Base-by-base conservation (phyloP, 208 protist species). In the Angomonas deanei region DNA sequence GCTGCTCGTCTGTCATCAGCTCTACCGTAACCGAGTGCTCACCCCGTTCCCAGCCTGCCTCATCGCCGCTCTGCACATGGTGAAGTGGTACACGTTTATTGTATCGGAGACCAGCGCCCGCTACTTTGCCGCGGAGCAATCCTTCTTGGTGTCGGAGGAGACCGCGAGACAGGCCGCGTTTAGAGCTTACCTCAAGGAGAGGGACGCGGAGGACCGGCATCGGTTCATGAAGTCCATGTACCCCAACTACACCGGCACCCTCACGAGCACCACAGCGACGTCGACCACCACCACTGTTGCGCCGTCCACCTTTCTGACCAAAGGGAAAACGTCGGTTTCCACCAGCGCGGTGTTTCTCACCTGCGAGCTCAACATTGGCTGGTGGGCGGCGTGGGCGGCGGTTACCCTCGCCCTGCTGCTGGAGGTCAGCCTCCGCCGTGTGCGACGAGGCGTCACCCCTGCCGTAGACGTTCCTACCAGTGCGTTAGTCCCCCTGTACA, bases 21-120 rank as follows among this genome's bases (percentile, higher is more conserved):
- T 96, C 38, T 83, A 88, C 68, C 58, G 73, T 11, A 91, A 92
- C 67, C 74, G 72, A 4, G 76, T 79, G 21, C 64, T 96, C 50
- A 39, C 50, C 26, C 27, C 84, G 10, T 57, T 68, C 19, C 65
- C 66, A 17, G 83, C 85, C 17, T 59, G 80, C 24, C 28, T 89
- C 52, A 81, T 96, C 23, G 66, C 78, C 2, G 75, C 83, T 0
- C 84, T 74, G 57, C 93, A 90, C 67, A 49, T 91, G n/a, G 76
- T 84, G 31, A 96, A 93, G 70, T 31, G 87, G 6, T 64, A 80
- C 21, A 83, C 80, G n/a, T 93, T 91, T 64, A 21, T 92, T 10
- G 78, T 90, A 5, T 84, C 93, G 68, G 72, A 84, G 49, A 91
- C 78, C 32, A 82, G 78, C 31, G 75, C 79, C 19, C 82, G 84